These are phyloP conservation scores for Mucor saturninus DNA, from an alignment of 371 early-diverging fungal species.

Conservation along the genomic window DNA sequence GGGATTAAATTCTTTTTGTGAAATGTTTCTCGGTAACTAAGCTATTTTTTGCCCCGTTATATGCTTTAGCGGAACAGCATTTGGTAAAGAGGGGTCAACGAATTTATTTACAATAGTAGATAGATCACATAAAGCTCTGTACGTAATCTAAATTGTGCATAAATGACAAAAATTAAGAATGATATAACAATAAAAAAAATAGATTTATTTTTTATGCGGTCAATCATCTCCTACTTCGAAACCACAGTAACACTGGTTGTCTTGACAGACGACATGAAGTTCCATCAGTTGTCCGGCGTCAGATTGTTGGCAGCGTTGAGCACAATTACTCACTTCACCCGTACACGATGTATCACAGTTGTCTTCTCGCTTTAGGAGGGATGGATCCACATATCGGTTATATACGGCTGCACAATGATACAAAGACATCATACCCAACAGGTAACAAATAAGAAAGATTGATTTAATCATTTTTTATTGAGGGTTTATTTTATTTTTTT, in stretches of 20 bases:
- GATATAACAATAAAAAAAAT: too few relatives aligned
- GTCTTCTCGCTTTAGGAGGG: slow-evolving; percentile 12
- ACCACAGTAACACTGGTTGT: slow-evolving; percentile 20
- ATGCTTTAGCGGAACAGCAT: too few relatives aligned
- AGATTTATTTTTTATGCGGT: not conserved
- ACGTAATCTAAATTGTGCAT: too few relatives aligned
- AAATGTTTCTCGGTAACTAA: too few relatives aligned
- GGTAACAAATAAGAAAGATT: not conserved
- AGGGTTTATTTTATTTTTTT: too few relatives aligned
- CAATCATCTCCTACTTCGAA: slow-evolving; percentile 13
- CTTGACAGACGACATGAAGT: slow-evolving; percentile 18
- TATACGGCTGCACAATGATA: slow-evolving; percentile 18
- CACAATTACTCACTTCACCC: not conserved
- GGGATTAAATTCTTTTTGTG: too few relatives aligned
- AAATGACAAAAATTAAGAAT: too few relatives aligned
- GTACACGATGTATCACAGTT: slow-evolving; percentile 17
- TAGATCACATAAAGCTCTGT: too few relatives aligned
- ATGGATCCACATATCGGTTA: not conserved
- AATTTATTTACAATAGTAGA: too few relatives aligned
- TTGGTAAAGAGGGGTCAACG: too few relatives aligned
- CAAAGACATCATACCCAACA: not conserved
- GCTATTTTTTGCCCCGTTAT: too few relatives aligned
- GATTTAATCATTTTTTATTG: not conserved
- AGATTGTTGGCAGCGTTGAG: slow-evolving; percentile 6
- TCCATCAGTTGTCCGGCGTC: not conserved